phyloP scores from a whole-genome alignment of 495 filamentous ascomycete genomes.

The Penicillium robsamsonii region DNA sequence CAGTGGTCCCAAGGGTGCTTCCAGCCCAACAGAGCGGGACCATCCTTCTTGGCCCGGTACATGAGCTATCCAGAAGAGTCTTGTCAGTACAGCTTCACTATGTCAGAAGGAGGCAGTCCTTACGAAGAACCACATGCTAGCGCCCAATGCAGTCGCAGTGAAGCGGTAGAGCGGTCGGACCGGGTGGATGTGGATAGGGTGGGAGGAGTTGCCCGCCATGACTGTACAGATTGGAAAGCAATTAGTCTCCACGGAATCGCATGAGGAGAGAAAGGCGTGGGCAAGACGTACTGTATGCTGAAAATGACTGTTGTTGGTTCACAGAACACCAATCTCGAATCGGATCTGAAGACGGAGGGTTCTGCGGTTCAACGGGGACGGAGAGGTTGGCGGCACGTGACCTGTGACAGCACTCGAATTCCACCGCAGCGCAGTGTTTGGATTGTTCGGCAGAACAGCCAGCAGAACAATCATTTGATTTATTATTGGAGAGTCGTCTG shows the following conservation, averaged over 20 bases:
- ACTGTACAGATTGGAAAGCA: constrained; percentile 20
- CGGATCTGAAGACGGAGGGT: constrained; percentile 10
- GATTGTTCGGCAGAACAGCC: not conserved
- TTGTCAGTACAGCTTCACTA: constrained; percentile 17
- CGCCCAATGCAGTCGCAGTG: constrained; percentile 79
- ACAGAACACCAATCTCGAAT: constrained; percentile 18
- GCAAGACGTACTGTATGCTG: constrained; percentile 17
- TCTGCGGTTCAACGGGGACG: constrained; percentile 14
- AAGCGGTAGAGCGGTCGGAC: constrained; percentile 76
- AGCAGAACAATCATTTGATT: constrained; percentile 1
- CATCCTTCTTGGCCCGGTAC: constrained; percentile 95
- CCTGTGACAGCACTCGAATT: constrained; percentile 19
- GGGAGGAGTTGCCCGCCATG: constrained; percentile 55
- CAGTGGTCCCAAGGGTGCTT: constrained; percentile 99
- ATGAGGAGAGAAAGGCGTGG: not conserved
- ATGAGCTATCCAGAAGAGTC: constrained; percentile 61
- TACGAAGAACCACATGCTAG: constrained; percentile 99
- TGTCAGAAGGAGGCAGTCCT: constrained; percentile 26
- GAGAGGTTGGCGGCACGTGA: constrained; percentile 15
- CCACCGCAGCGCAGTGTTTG: constrained; percentile 2
- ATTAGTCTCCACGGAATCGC: constrained; percentile 4
- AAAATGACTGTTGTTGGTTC: constrained; percentile 12
- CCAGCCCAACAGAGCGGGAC: constrained; percentile 82
- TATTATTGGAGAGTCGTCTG: not conserved
- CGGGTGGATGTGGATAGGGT: constrained; percentile 73